Evolutionary conservation across 2,329 filamentous ascomycete species (phyloP).

Genomic region (Chaetoscypha palmicola): DNA sequence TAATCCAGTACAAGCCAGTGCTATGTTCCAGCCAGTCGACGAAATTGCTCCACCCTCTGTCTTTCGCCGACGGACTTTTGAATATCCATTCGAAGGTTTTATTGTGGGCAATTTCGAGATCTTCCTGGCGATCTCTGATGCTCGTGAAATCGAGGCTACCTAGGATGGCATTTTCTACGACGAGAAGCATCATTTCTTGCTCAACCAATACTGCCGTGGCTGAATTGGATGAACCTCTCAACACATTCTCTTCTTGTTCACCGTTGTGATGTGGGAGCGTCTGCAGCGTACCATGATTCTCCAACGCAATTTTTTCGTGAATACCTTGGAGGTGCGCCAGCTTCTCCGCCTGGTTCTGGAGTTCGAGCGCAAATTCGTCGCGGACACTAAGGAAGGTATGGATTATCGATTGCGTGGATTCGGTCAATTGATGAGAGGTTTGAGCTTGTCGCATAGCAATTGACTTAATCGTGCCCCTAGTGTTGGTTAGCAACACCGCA

Average conservation of each 20-base stretch:
- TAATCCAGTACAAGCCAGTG: slow-evolving; percentile 14
- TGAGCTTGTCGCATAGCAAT: slow-evolving; percentile 1
- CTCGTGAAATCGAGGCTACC: slow-evolving; percentile 3
- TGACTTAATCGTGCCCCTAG: slow-evolving; percentile 1
- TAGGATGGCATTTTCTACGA: slow-evolving; percentile 7
- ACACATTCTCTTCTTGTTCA: background rate
- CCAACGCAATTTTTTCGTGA: background rate
- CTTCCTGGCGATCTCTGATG: slow-evolving; percentile 3
- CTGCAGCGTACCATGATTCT: slow-evolving; percentile 1
- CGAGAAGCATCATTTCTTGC: slow-evolving; percentile 6
- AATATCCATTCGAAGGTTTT: slow-evolving; percentile 8
- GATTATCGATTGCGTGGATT: slow-evolving; percentile 1
- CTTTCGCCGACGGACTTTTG: background rate
- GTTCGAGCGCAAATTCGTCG: slow-evolving; percentile 5
- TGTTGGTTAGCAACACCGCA: background rate
- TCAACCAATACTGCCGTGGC: slow-evolving; percentile 1
- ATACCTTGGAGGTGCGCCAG: slow-evolving; percentile 3
- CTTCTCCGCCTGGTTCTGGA: slow-evolving; percentile 3
- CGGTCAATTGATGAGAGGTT: slow-evolving; percentile 5
- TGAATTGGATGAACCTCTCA: background rate
- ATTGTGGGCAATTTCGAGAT: slow-evolving; percentile 3
- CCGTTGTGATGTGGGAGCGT: slow-evolving; percentile 1
- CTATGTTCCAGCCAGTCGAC: slow-evolving; percentile 10
- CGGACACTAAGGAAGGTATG: slow-evolving; percentile 3
- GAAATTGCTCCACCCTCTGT: slow-evolving; percentile 5